Conservation (phyloP, 768 basidiomycete genomes). For the Lentinula sp. region DNA sequence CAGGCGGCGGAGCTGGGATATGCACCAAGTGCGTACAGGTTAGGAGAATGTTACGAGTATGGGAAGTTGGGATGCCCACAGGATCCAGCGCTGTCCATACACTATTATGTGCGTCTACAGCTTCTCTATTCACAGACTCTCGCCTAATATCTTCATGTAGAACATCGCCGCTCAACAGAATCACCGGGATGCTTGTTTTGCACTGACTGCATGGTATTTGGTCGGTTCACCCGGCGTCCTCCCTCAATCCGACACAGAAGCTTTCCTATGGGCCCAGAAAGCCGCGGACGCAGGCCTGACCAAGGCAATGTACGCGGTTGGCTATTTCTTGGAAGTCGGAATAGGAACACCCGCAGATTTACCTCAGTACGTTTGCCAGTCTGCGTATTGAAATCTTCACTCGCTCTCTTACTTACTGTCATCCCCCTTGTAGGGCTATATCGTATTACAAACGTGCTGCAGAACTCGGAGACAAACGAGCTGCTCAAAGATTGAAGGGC, state of each 20-base stretch:
- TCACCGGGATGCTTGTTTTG: conserved; percentile 96
- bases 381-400: conserved; percentile 3
- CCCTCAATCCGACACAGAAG: conserved; percentile 97
- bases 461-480: conserved; percentile 91
- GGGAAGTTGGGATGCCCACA: conserved; percentile 98
- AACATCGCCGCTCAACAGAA: conserved; percentile 98
- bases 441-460: conserved; percentile 87
- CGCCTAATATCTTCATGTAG: conserved; percentile 30
- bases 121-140: conserved; percentile 4
- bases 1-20: conserved; percentile 95
- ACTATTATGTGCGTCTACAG: conserved; percentile 86
- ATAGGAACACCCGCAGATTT: conserved; percentile 70
- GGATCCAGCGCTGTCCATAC: conserved; percentile 94
- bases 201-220: conserved; percentile 98
- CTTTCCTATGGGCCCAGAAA: conserved; percentile 94
- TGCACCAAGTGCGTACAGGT: conserved; percentile 89
- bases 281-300: conserved; percentile 88
- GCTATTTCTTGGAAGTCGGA: conserved; percentile 96
- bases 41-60: conserved; percentile 99
- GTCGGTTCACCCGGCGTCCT: conserved; percentile 97
- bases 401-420: not conserved
- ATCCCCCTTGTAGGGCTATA: conserved; percentile 43
- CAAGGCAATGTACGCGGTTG: conserved; percentile 97
- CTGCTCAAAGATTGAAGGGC: conserved; percentile 70
- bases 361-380: conserved; percentile 47